Evolutionary conservation across 371 early-diverging fungal genomes (phyloP).

Genomic region (Mortierella sp.): DNA sequence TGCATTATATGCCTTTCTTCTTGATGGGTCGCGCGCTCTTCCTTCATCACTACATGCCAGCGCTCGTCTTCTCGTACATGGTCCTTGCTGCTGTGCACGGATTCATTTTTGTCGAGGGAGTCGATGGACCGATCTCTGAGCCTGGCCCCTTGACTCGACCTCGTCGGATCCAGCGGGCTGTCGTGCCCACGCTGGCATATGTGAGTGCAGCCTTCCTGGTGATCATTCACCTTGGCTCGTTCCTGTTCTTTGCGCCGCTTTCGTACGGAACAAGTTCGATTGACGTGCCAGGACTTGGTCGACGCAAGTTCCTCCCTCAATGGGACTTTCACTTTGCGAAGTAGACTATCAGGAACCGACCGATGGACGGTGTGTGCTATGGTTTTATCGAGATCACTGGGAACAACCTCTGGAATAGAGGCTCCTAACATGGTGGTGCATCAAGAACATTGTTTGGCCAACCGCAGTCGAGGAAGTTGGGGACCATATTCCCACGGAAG

Average conservation of each 20-base stretch:
- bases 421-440: too few species aligned
- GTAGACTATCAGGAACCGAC: too few species aligned
- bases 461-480: slow-evolving; percentile 1
- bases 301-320: slow-evolving; percentile 75
- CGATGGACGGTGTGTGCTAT: too few species aligned
- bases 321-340: slow-evolving; percentile 91
- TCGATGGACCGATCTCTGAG: slow-evolving; percentile 68
- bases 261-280: slow-evolving; percentile 75
- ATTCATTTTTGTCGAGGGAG: slow-evolving; percentile 70
- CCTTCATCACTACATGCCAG: slow-evolving; percentile 98
- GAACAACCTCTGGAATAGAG: too few species aligned
- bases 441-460: too few species aligned
- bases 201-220: slow-evolving; percentile 60
- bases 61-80: slow-evolving; percentile 84
- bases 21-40: slow-evolving; percentile 95
- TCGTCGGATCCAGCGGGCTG: slow-evolving; percentile 34
- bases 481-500: slow-evolving; percentile 10
- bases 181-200: slow-evolving; percentile 53
- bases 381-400: too few species aligned
- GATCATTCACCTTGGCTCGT: slow-evolving; percentile 60
- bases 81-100: slow-evolving; percentile 75
- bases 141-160: slow-evolving; percentile 35
- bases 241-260: slow-evolving; percentile 71
- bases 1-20: slow-evolving; percentile 98
- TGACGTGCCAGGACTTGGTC: slow-evolving; percentile 65